These are phyloP conservation scores for Leishmania tropica DNA, from an alignment of 208 protist genomes.

Conservation along the genomic window DNA sequence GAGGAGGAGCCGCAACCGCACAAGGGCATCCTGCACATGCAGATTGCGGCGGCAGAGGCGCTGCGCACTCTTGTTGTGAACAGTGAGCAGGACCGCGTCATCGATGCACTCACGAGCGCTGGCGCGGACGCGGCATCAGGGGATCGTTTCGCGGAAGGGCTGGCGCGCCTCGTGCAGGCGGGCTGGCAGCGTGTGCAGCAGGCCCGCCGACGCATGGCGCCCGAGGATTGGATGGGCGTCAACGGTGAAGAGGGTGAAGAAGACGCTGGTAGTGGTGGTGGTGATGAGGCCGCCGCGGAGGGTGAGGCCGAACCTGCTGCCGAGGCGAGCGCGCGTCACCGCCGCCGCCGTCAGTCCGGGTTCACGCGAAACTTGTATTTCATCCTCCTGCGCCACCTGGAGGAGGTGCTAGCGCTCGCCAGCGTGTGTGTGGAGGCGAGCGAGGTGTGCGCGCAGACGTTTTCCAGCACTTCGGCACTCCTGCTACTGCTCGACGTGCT, in stretches of 20 bases:
- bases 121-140: constrained; percentile 16
- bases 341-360: neutral
- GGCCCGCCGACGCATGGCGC: constrained; percentile 26
- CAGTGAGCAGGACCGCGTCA: constrained; percentile 56
- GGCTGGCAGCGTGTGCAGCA: constrained; percentile 43
- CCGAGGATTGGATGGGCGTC: constrained; percentile 27
- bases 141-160: constrained; percentile 29
- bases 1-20: constrained; percentile 10
- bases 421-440: constrained; percentile 54
- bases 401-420: constrained; percentile 59
- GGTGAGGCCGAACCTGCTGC: neutral
- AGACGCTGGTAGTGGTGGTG: neutral
- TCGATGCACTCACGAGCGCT: constrained; percentile 44
- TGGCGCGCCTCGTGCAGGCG: constrained; percentile 33
- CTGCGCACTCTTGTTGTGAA: constrained; percentile 69
- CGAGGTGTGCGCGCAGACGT: constrained; percentile 45
- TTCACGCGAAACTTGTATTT: constrained; percentile 34
- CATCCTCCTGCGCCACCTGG: constrained; percentile 40
- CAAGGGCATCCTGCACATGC: constrained; percentile 49
- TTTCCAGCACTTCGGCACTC: constrained; percentile 30
- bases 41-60: constrained; percentile 59
- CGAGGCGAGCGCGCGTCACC: neutral
- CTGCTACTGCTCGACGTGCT: constrained; percentile 42
- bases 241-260: constrained; percentile 10
- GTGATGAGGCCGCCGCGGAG: neutral